Base-by-base conservation (phyloP, 306 rosid species). In the Gillenia trifoliata region DNA sequence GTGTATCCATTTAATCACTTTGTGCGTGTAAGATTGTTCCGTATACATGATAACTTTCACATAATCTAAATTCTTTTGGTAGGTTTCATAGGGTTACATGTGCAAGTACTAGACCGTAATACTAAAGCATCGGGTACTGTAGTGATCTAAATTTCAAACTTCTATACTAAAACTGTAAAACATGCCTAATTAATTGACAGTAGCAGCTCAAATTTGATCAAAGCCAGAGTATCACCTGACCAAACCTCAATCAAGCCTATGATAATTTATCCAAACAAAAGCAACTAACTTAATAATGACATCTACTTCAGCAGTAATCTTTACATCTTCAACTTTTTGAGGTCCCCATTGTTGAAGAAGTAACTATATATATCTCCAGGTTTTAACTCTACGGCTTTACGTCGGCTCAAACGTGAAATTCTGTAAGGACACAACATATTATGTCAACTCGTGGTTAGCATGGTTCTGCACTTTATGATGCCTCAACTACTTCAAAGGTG, bases 341-440 rank as follows among this genome's bases (percentile, higher is more conserved):
- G 68, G 76, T 19, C 76, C 57, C 59, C 76, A 41, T 56, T 6
- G 30, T 28, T 5, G 41, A 61, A 72, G 76, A 28, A 56, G 75
- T 56, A 59, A 57, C 55, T 57, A 60, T 38, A 52, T 38, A 60
- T 57, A 11, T 68, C 57, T 59, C 68, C 56, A 40, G 76, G 38
- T 34, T 59, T 59, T 59, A 72, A 72, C 68, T 60, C 30, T 19
- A 26, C 59, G 7, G 57, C 38, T 36, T 40, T 15, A 28, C 8
- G 25, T 28, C 57, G 72, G 74, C 68, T 72, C 40, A 56, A 72
- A 60, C 65, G 49, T 56, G 75, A 70, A 65, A 59, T 74, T 70
- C 68, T 74, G 74, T 59, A 74, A 47, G 79, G 77, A 74, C 77
- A 74, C 77, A 66, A 70, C 77, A 78, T 70, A 74, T 78, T 64